Conservation (phyloP, 345 rosid species). For the Punica granatum region DNA sequence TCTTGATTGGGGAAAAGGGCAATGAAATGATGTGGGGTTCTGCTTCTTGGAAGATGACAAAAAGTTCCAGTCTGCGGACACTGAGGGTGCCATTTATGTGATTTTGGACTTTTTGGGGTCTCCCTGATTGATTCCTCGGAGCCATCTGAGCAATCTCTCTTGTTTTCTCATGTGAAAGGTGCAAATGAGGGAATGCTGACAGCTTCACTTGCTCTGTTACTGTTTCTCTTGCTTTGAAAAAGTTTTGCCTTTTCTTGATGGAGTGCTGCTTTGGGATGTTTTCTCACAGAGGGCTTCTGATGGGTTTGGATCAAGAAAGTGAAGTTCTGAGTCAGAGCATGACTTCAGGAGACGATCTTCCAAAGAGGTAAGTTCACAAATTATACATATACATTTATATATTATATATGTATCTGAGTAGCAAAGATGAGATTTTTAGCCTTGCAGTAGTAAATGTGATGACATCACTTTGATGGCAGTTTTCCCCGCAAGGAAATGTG, state of each 20-base stretch:
- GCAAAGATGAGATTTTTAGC: neutral
- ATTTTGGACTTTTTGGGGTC: neutral
- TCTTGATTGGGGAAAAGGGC: neutral
- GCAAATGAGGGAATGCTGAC: neutral
- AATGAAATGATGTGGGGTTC: neutral
- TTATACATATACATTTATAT: neutral
- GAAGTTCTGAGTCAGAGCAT: slow-evolving; percentile 39
- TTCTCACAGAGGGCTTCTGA: slow-evolving; percentile 40
- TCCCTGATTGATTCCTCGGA: neutral
- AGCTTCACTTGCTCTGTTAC: neutral
- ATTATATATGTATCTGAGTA: neutral
- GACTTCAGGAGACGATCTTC: slow-evolving; percentile 56
- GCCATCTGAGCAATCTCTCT: neutral
- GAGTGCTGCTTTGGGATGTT: slow-evolving; percentile 11
- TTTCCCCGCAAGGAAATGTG: slow-evolving; percentile 52
- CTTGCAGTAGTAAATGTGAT: neutral
- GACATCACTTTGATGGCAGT: slow-evolving; percentile 39
- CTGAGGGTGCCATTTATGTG: neutral
- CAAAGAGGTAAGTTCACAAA: slow-evolving; percentile 53
- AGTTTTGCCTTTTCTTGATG: slow-evolving; percentile 2
- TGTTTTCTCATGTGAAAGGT: neutral
- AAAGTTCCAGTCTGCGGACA: neutral
- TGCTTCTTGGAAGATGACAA: neutral
- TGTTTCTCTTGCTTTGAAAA: neutral
- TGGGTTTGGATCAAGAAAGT: slow-evolving; percentile 32